Evolutionary conservation across 805 yeast genomes (phyloP).

Genomic region (Pichia californica): DNA sequence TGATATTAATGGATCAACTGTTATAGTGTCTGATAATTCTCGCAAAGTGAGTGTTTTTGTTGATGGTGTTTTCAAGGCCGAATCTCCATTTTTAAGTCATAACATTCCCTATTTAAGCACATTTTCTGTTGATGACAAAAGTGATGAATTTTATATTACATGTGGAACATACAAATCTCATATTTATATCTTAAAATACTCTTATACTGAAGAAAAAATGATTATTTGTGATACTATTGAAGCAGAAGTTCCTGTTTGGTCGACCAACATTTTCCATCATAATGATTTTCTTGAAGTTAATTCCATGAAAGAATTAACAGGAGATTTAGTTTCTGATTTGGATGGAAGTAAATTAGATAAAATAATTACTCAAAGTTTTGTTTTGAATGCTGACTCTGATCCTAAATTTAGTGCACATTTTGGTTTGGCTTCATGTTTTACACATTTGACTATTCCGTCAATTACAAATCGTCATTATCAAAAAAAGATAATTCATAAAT

Average conservation of each 20-base stretch:
- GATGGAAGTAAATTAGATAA: slow-evolving; percentile 7
- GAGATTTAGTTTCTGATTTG: slow-evolving; percentile 32
- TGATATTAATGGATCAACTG: slow-evolving; percentile 36
- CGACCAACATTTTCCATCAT: slow-evolving; percentile 27
- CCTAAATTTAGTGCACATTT: slow-evolving; percentile 34
- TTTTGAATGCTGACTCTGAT: slow-evolving; percentile 35
- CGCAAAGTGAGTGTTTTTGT: slow-evolving; percentile 37
- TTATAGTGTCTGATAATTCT: slow-evolving; percentile 51
- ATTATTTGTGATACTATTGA: slow-evolving; percentile 4
- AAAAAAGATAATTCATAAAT: not conserved
- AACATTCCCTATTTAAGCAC: slow-evolving; percentile 43
- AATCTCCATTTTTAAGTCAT: slow-evolving; percentile 40
- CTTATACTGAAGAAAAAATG: not conserved
- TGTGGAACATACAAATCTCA: slow-evolving; percentile 8
- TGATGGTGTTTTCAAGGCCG: not conserved
- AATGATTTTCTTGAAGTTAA: slow-evolving; percentile 43
- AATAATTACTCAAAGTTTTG: slow-evolving; percentile 26
- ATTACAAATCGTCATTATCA: slow-evolving; percentile 15
- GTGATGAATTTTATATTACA: not conserved
- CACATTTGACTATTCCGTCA: slow-evolving; percentile 24
- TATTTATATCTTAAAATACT: slow-evolving; percentile 7
- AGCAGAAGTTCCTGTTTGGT: slow-evolving; percentile 2
- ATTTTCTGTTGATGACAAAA: not conserved
- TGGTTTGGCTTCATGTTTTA: slow-evolving; percentile 33
- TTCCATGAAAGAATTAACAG: slow-evolving; percentile 41